phyloP scores from a whole-genome alignment of 2,329 filamentous ascomycete species.

The Pezicula radicicola region DNA sequence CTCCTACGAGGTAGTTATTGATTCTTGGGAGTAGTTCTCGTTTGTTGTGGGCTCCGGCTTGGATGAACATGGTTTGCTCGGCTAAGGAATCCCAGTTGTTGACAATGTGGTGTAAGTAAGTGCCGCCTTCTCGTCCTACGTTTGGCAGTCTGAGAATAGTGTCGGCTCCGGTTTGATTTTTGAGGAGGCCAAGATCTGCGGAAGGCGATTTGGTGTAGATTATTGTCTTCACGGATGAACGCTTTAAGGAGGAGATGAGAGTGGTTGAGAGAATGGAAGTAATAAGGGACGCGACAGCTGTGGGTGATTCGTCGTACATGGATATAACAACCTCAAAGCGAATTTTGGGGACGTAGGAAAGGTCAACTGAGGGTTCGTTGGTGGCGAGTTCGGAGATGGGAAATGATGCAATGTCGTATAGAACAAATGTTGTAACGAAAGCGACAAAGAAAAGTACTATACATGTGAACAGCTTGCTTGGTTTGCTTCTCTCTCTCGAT shows the following conservation, averaged over 20 bases:
- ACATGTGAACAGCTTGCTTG: constrained; percentile 6
- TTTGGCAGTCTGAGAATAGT: constrained; percentile 31
- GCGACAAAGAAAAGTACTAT: constrained; percentile 1
- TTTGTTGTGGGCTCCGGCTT: constrained; percentile 40
- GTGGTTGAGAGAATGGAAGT: constrained; percentile 17
- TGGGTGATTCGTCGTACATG: constrained; percentile 20
- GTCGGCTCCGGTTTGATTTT: constrained; percentile 17
- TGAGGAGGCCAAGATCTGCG: constrained; percentile 11
- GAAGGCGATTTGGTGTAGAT: constrained; percentile 23
- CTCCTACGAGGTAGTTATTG: constrained; percentile 34
- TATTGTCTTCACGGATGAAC: constrained; percentile 11
- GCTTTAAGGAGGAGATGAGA: constrained; percentile 11
- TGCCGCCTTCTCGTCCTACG: constrained; percentile 42
- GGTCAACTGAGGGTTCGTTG: constrained; percentile 8
- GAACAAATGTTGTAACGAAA: constrained; percentile 5
- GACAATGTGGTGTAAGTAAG: constrained; percentile 45
- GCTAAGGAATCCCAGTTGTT: constrained; percentile 40
- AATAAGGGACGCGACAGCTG: constrained; percentile 15
- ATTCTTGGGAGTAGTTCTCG: constrained; percentile 35
- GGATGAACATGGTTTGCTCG: constrained; percentile 44
- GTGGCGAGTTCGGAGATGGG: background rate
- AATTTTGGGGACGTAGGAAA: constrained; percentile 9
- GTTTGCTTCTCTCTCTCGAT: background rate
- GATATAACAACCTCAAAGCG: constrained; percentile 25
- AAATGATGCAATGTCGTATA: constrained; percentile 2